Evolutionary conservation across 1,139 yeast species (phyloP), one percentile per base, ranked within the genome.

Genomic region (Lodderomyces margitis): DNA sequence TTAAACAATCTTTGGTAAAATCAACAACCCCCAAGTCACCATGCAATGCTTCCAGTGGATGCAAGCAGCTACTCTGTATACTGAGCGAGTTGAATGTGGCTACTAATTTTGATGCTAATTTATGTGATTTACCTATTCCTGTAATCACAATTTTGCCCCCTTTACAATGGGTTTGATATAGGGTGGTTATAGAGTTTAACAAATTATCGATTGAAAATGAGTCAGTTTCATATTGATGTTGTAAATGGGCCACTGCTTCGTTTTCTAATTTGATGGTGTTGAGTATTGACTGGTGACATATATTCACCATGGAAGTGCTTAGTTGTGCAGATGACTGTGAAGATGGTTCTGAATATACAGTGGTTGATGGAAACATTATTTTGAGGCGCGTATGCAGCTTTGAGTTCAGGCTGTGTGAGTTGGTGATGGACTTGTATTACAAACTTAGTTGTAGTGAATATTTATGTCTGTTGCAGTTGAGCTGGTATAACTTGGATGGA

Each of bases 11-110:
- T 27, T 70, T 63, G 16, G 66, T 67, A 25, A 80, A 78, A 42
- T 78, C 66, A 21, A 88, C 64, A 27, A 81, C 62, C 0, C 96
- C 97, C 52, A 88, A 70, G 58, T 88, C 97, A 4, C 97, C 97
- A 58, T 88, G 97, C 23, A 89, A 67, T 0, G 96, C 96, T 48
- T 88, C 97, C 2, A 87, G 68, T 0, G 96, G 95, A 55, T 88
- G 96, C 45, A 88, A 66, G 2, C 75, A 55, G 0, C 81, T 75
- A 0, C 95, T 72, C 40, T 80, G 81, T 42, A 88, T 74, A 25
- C 91, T 83, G 45, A 88, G 68, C 1, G 95, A 87, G 56, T 84
- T 86, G 59, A 88, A 66, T 9, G 96, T 88, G 11, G 96, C 95
- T 41, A 81, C 87, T 20, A 85, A 66, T 59, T 88, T 88, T 43